Evolutionary conservation across 495 filamentous ascomycete species (phyloP), one percentile per base, ranked within the genome.

Genomic region (Hypoxylon fragiforme): DNA sequence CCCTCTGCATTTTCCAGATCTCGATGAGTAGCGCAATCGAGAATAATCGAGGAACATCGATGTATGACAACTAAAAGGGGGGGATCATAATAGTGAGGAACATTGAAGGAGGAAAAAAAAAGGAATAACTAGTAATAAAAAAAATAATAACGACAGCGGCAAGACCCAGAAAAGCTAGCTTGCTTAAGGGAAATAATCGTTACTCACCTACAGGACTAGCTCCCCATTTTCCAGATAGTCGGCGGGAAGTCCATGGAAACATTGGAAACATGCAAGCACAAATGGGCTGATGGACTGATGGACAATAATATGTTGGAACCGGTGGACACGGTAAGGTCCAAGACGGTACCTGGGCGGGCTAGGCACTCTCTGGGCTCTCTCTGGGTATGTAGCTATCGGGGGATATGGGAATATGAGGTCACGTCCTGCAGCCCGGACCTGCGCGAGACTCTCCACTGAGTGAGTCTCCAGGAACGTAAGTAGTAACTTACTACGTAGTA

Each of bases 21-120:
- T 62, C 58, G 58, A 62, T 62, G 58, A 62, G 58, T 57, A 62
- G 58, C 48, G 58, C 52, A 62, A 62, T 62, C 57, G 57, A 57
- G n/a, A 48, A 44, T 20, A 54, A 60, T 57, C 58, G 62, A 55
- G 31, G 44, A 50, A 62, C 54, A 43, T 60, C 50, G 62, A 63
- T 56, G 62, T 61, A 47, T 62, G 45, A 57, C 58, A 57, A 52
- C 48, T 44, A 36, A 52, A 55, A 50, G 54, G 28, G 35, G 18
- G 35, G 49, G 53, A 28, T 28, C 4, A 28, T 28, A 28, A 28
- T 9, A 28, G 9, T 28, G 9, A 28, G 4, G 4, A 28, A 28
- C 9, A 28, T 4, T 28, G 9, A 28, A 28, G 9, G 9, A 4
- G 24, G 9, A 4, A 28, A 28, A 9, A 28, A 28, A 28, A 28